Evolutionary conservation across 1,284 basidiomycete genomes (phyloP), one percentile per base, ranked within the genome.

Genomic region (Irpex sp.): DNA sequence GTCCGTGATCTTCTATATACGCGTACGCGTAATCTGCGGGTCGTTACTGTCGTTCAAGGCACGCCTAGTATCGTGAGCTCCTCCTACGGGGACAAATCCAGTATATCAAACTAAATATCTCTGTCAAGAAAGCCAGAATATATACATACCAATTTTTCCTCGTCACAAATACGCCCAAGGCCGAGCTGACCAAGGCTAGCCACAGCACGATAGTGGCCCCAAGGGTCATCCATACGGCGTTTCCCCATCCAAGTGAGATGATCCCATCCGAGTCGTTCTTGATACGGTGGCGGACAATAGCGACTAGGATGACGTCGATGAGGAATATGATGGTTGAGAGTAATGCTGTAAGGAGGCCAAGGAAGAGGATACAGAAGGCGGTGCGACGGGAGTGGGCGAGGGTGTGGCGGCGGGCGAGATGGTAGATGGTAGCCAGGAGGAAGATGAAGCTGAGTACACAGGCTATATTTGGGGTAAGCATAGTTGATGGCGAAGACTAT

Each of bases 141-240:
- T 28, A 23, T 28, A 54, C 52, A 9, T 21, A 54, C 52, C 52
- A 28, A 16, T 73, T 60, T n/a, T 54, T 51, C 19, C 56, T 35
- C 21, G 28, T 33, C 10, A 69, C 67, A 63, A 74, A 75, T 28
- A 80, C 66, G 33, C 77, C 78, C 64, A 68, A 71, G 64, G 74
- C 79, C 37, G 78, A 72, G 54, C 74, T 75, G 28, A 79, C 67
- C 57, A 78, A 71, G 23, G 79, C 76, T 37, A 77, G 66, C 81
- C 81, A 84, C 18, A 83, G 71, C 5, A 77, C 74, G 53, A 85
- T 68, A 7, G 78, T 73, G 3, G 83, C 82, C 12, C 73, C 79
- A 39, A 85, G 72, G 6, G 74, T 72, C 78, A 85, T 80, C 81
- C 82, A 85, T 55, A 80, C 78, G 37, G 76, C 81, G 68, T 80